Conservation (phyloP, 2,329 filamentous ascomycete species). For the Gyromitra esculenta region DNA sequence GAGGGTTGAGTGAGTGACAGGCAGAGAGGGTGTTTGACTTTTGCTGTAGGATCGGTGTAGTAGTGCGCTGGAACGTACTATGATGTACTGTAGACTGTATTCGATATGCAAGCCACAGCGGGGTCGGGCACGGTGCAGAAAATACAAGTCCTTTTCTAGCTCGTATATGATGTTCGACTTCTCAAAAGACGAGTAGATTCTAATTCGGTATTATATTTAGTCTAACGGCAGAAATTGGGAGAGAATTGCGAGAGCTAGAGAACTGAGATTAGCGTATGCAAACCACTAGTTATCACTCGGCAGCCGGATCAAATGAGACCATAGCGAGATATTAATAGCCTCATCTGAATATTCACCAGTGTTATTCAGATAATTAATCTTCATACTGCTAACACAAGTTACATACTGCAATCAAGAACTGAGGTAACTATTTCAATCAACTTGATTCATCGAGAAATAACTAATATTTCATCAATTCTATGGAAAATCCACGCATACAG, state of each 20-base stretch:
- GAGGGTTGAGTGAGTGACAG: background rate
- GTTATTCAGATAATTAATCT: background rate
- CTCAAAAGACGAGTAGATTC: background rate
- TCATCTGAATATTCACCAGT: background rate
- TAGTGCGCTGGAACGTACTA: conserved; percentile 14
- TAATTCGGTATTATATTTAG: background rate
- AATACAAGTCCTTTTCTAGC: conserved; percentile 8
- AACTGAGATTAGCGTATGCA: background rate
- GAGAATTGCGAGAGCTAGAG: background rate
- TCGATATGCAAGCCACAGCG: background rate
- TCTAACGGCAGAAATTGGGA: background rate
- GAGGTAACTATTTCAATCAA: background rate
- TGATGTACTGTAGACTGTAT: conserved; percentile 1
- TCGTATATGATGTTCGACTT: background rate
- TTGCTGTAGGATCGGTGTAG: background rate
- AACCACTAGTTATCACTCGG: background rate
- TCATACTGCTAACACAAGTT: background rate
- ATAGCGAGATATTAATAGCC: too few species aligned
- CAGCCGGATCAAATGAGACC: background rate
- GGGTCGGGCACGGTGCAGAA: background rate
- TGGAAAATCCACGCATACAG: background rate
- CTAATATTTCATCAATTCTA: background rate
- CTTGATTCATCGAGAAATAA: too few species aligned
- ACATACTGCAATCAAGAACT: background rate
- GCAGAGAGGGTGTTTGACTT: background rate